Conservation (phyloP, 768 basidiomycete species). For the Porpolomopsis calyptriformis region DNA sequence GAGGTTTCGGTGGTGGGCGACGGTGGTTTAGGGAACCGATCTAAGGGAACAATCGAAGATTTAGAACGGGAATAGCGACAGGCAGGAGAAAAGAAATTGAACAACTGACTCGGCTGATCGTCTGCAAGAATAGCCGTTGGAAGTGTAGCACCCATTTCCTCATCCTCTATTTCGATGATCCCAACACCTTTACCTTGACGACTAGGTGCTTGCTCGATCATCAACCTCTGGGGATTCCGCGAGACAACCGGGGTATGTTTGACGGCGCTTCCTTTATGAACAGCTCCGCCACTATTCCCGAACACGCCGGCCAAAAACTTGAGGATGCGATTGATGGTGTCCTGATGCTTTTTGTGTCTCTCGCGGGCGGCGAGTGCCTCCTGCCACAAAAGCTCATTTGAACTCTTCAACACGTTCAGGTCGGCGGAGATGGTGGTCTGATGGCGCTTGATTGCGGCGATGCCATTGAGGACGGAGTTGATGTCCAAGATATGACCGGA, state of each 20-base stretch:
- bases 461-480: slow-evolving; percentile 68
- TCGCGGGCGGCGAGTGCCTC: slow-evolving; percentile 72
- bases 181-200: slow-evolving; percentile 24
- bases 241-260: slow-evolving; percentile 33
- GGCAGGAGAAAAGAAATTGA: no score
- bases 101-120: not conserved
- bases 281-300: slow-evolving; percentile 40
- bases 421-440: slow-evolving; percentile 88
- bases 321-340: slow-evolving; percentile 91
- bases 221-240: slow-evolving; percentile 42
- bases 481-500: slow-evolving; percentile 59
- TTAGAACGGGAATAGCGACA: no score
- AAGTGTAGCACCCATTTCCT: slow-evolving; percentile 20
- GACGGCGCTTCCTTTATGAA: slow-evolving; percentile 23
- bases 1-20: no score
- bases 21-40: no score
- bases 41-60: no score
- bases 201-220: slow-evolving; percentile 51
- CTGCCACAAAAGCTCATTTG: slow-evolving; percentile 88
- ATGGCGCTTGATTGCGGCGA: slow-evolving; percentile 81
- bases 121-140: slow-evolving; percentile 1
- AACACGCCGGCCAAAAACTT: slow-evolving; percentile 93
- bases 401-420: slow-evolving; percentile 76
- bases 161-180: slow-evolving; percentile 29
- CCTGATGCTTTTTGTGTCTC: slow-evolving; percentile 84